Percentiles rank a stretch among this genome's conserved stretches.
Evolutionary conservation across 352 stramenopile genomes (phyloP).

Genomic region (Thalassiosira hispida): DNA sequence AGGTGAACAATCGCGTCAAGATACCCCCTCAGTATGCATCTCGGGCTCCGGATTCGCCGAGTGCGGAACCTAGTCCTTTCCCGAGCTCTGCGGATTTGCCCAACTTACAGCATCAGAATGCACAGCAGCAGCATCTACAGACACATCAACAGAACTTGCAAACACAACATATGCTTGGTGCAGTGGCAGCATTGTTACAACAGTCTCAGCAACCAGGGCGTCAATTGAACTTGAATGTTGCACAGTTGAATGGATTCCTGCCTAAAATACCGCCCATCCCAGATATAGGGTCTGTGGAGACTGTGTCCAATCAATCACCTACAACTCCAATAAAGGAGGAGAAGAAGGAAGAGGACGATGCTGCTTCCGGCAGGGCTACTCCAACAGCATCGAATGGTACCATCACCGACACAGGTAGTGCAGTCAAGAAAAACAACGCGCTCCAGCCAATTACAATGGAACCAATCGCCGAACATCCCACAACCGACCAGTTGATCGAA

Average conservation of each 20-base stretch:
- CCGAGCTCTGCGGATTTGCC: slow-evolving; percentile 32
- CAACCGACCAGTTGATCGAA: slow-evolving; percentile 51
- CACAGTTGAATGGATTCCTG: not conserved
- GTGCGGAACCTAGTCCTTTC: slow-evolving; percentile 64
- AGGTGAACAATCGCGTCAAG: slow-evolving; percentile 7
- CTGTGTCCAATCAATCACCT: not conserved
- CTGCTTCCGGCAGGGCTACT: not conserved
- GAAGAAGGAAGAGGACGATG: slow-evolving; percentile 2
- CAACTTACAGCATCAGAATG: slow-evolving; percentile 18
- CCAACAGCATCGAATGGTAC: not conserved
- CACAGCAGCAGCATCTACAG: not conserved
- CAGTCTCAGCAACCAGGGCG: not conserved
- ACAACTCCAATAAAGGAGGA: not conserved
- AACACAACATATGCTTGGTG: slow-evolving; percentile 38
- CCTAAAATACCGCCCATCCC: not conserved
- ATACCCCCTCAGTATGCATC: slow-evolving; percentile 31
- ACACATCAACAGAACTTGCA: slow-evolving; percentile 3
- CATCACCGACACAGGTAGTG: not conserved
- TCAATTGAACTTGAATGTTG: slow-evolving; percentile 3
- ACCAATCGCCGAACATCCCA: not conserved
- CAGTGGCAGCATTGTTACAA: slow-evolving; percentile 43
- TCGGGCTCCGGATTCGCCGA: slow-evolving; percentile 71
- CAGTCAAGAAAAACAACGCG: not conserved
- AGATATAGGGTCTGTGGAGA: not conserved
- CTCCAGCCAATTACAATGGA: not conserved